A percentile compares a stretch with the other conserved stretches of the same genome.
Conservation (phyloP, 2,329 filamentous ascomycete species). For the Trichophyton mentagrophytes region DNA sequence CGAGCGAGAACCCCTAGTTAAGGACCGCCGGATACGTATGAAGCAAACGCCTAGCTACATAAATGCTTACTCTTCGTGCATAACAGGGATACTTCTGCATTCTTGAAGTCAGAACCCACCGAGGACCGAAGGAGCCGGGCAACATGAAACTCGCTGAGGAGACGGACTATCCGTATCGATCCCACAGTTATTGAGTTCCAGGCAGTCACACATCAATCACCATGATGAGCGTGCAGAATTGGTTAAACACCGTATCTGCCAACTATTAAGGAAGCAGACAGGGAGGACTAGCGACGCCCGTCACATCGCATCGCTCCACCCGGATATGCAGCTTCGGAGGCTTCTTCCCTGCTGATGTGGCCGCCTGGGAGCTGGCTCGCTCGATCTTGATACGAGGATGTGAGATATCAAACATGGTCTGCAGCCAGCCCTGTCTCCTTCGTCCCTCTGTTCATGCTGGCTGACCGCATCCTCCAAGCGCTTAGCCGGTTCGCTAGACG, state of each 20-base stretch:
- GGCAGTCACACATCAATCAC: not conserved
- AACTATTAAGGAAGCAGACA: not conserved
- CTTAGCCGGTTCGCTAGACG: not conserved
- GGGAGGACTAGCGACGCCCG: not conserved
- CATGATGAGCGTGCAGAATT: not conserved
- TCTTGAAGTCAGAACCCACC: not conserved
- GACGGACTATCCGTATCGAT: not conserved
- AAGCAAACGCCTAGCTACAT: not conserved
- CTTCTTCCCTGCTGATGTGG: not conserved
- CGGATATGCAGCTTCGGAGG: not conserved
- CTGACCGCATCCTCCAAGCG: not conserved
- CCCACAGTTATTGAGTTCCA: not conserved
- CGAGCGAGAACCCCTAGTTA: not conserved
- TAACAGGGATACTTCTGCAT: not conserved
- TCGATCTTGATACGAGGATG: not conserved
- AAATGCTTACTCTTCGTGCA: not conserved
- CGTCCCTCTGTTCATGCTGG: not conserved
- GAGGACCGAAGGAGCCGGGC: not conserved
- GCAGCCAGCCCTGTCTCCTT: not conserved
- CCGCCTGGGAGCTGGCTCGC: not conserved
- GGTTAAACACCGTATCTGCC: not conserved
- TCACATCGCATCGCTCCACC: constrained; percentile 4
- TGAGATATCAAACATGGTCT: not conserved
- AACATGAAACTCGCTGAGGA: not conserved
- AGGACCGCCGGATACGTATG: not conserved